Conservation (phyloP, 768 basidiomycete species). For the Kwoniella newhampshirensis region DNA sequence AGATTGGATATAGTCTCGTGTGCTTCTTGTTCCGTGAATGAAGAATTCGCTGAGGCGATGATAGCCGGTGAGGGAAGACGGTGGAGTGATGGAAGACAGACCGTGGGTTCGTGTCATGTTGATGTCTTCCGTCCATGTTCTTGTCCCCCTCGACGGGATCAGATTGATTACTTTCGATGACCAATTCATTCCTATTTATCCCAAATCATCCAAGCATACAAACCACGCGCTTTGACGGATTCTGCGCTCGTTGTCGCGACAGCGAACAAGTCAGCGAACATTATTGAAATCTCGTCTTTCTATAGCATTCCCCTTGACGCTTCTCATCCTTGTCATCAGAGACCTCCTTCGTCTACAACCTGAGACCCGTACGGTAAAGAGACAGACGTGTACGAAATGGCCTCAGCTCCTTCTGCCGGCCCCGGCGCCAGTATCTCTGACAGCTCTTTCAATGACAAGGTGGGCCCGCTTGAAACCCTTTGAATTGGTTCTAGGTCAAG, state of each 20-base stretch:
- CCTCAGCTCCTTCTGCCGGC: slow-evolving; percentile 15
- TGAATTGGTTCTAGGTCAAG: too few relatives aligned
- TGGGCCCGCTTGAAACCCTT: slow-evolving; percentile 18
- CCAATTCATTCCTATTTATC: slow-evolving; percentile 14
- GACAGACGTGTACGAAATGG: too few relatives aligned
- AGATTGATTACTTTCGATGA: neutral
- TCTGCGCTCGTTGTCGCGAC: slow-evolving; percentile 2
- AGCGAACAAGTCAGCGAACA: slow-evolving; percentile 4
- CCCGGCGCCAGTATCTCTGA: slow-evolving; percentile 20
- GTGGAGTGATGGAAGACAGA: neutral
- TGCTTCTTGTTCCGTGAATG: neutral
- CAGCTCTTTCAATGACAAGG: slow-evolving; percentile 38
- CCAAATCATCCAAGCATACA: neutral
- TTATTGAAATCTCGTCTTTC: slow-evolving; percentile 7
- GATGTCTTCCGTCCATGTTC: neutral
- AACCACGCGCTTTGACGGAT: slow-evolving; percentile 9
- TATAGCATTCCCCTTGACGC: slow-evolving; percentile 9
- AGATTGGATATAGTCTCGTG: neutral
- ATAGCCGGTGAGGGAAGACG: neutral
- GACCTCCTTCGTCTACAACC: neutral
- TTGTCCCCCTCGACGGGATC: neutral
- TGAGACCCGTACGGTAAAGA: too few relatives aligned
- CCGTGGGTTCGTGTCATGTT: too few relatives aligned
- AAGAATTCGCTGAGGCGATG: neutral
- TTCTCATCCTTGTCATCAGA: neutral